phyloP scores from a whole-genome alignment of 768 basidiomycete species.

The Termitomyces sp. region DNA sequence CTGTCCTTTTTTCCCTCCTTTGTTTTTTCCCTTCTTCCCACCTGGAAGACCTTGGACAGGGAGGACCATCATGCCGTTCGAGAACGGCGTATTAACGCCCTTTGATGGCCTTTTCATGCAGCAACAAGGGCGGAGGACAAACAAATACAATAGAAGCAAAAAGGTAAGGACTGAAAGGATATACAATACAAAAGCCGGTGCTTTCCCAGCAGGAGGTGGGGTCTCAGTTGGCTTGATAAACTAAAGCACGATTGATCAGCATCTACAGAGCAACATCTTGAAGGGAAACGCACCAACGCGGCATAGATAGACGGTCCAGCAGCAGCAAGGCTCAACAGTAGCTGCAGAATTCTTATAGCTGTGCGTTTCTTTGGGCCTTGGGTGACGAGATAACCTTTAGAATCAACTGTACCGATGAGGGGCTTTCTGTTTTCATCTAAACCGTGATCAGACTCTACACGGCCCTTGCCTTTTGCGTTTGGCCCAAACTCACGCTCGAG shows the following conservation, averaged over 20 bases:
- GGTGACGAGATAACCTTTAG: constrained; percentile 56
- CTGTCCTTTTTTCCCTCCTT: constrained; percentile 30
- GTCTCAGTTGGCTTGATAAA: constrained; percentile 49
- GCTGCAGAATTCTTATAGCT: constrained; percentile 43
- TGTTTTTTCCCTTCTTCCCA: constrained; percentile 37
- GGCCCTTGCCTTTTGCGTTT: constrained; percentile 28
- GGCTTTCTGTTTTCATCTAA: constrained; percentile 46
- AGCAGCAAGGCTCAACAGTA: constrained; percentile 47
- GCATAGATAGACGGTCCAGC: constrained; percentile 59
- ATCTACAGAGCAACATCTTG: neutral
- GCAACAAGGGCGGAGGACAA: constrained; percentile 58
- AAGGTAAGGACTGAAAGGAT: constrained; percentile 51
- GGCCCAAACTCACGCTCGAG: constrained; percentile 64
- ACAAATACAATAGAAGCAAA: constrained; percentile 49
- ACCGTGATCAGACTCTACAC: constrained; percentile 19
- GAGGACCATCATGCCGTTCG: constrained; percentile 56
- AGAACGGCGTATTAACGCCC: constrained; percentile 21
- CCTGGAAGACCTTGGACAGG: constrained; percentile 54
- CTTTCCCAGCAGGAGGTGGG: constrained; percentile 48
- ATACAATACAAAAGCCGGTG: constrained; percentile 56
- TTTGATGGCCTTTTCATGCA: constrained; percentile 33
- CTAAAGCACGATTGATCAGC: constrained; percentile 26
- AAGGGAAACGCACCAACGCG: constrained; percentile 45
- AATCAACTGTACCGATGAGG: constrained; percentile 55
- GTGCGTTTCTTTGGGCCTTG: constrained; percentile 60